A percentile compares a stretch with the other conserved stretches of the same genome.
Conservation (phyloP, 1,284 basidiomycete genomes). For the Sphaerobolus stellatus region DNA sequence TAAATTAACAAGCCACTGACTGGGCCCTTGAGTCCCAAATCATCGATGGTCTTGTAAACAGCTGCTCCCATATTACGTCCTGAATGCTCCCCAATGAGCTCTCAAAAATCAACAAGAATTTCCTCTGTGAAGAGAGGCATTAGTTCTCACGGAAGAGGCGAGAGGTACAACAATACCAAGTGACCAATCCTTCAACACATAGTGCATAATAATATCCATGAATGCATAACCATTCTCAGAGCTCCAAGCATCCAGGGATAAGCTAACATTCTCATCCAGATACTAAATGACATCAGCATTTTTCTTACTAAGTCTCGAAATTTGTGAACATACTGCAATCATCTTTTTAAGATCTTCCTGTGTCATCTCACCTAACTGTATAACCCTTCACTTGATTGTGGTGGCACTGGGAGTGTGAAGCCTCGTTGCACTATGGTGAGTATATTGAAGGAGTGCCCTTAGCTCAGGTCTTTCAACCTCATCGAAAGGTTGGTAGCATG, state of each 20-base stretch:
- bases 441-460: conserved; percentile 22
- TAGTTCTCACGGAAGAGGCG: neutral
- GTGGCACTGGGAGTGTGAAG: conserved; percentile 9
- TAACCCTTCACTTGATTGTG: conserved; percentile 10
- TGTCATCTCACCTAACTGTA: conserved; percentile 17
- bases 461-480: conserved; percentile 31
- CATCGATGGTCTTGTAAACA: conserved; percentile 13
- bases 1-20: conserved; percentile 3
- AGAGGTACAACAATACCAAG: neutral
- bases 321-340: conserved; percentile 3
- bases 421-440: neutral
- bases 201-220: conserved; percentile 34
- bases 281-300: conserved; percentile 15
- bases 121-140: conserved; percentile 12
- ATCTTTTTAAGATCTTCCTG: conserved; percentile 22
- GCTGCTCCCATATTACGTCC: conserved; percentile 15
- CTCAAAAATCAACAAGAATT: conserved; percentile 15
- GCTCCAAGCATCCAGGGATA: conserved; percentile 35
- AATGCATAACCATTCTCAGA: conserved; percentile 32
- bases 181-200: conserved; percentile 26
- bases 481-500: conserved; percentile 35
- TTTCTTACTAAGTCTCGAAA: neutral
- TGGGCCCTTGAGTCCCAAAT: conserved; percentile 9
- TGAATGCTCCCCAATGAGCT: conserved; percentile 16
- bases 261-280: conserved; percentile 22